phyloP scores from a whole-genome alignment of 2,329 filamentous ascomycete genomes.

The Fusarium phyllophilum region DNA sequence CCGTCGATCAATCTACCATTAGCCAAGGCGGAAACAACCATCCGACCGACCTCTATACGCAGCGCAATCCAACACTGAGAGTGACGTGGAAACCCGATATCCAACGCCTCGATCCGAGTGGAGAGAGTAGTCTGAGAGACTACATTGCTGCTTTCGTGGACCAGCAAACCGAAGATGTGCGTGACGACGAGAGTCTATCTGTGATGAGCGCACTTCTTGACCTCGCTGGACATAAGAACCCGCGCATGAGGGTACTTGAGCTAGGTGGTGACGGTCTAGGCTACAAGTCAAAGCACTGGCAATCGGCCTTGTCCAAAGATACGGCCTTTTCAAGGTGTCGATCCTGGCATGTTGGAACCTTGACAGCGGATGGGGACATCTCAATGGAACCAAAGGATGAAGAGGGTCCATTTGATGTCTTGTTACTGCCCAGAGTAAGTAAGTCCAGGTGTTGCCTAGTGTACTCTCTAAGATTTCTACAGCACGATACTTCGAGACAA shows the following conservation, averaged over 20 bases:
- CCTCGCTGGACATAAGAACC: not conserved
- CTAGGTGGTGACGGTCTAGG: not conserved
- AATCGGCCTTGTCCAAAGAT: not conserved
- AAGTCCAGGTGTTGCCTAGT: accelerated
- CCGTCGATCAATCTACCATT: not conserved
- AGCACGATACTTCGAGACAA: not conserved
- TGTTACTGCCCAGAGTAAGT: not conserved
- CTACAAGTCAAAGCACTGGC: not conserved
- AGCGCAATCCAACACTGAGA: not conserved
- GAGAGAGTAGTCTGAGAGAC: accelerated
- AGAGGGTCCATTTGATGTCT: not conserved
- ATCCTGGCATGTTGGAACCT: not conserved
- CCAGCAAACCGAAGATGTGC: not conserved
- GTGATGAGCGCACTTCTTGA: not conserved
- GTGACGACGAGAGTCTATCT: not conserved
- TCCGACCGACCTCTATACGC: not conserved
- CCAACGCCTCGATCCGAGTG: accelerated
- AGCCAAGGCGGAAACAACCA: not conserved
- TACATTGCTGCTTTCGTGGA: not conserved
- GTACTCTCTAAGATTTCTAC: too few species aligned
- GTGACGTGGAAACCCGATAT: not conserved
- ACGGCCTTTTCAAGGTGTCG: not conserved
- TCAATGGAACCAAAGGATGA: not conserved
- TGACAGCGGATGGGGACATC: not conserved
- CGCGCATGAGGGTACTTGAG: not conserved